A percentile compares a stretch with the other conserved stretches of the same genome.
These are phyloP conservation scores for Exophiala aquamarina DNA, from an alignment of 2,329 filamentous ascomycete genomes.

Conservation along the genomic window DNA sequence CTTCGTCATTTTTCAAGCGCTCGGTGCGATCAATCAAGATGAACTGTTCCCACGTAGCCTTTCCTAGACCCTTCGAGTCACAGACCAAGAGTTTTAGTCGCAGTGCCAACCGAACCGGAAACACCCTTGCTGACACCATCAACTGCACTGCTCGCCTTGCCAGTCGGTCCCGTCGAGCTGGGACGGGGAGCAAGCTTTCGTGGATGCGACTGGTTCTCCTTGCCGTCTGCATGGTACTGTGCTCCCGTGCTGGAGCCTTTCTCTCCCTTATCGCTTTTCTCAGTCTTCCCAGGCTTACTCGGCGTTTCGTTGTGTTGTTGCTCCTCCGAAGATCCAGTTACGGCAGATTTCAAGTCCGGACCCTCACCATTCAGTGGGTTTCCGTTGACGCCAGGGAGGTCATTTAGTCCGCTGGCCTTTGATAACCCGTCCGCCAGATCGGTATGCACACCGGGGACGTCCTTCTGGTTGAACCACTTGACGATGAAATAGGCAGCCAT, in stretches of 20 bases:
- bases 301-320: background rate
- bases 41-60: background rate
- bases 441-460: constrained; percentile 17
- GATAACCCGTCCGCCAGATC: constrained; percentile 8
- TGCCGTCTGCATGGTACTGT: constrained; percentile 6
- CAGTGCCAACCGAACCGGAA: constrained; percentile 4
- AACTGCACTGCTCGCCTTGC: constrained; percentile 4
- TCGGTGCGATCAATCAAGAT: background rate
- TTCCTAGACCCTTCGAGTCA: constrained; percentile 2
- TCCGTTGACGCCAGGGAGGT: constrained; percentile 13
- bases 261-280: background rate
- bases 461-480: constrained; percentile 26
- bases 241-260: background rate
- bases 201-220: constrained; percentile 2
- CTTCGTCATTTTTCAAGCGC: too few species aligned
- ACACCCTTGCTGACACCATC: constrained; percentile 5
- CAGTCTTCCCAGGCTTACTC: background rate
- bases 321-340: background rate
- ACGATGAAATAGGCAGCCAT: constrained; percentile 53
- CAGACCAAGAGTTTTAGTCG: constrained; percentile 3
- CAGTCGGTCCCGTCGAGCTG: background rate
- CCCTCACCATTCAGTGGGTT: constrained; percentile 1
- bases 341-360: background rate
- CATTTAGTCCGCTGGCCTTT: constrained; percentile 9
- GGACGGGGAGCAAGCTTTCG: constrained; percentile 2